These are phyloP conservation scores for Chlorophyllum brunneum DNA, from an alignment of 768 basidiomycete species.

Conservation along the genomic window DNA sequence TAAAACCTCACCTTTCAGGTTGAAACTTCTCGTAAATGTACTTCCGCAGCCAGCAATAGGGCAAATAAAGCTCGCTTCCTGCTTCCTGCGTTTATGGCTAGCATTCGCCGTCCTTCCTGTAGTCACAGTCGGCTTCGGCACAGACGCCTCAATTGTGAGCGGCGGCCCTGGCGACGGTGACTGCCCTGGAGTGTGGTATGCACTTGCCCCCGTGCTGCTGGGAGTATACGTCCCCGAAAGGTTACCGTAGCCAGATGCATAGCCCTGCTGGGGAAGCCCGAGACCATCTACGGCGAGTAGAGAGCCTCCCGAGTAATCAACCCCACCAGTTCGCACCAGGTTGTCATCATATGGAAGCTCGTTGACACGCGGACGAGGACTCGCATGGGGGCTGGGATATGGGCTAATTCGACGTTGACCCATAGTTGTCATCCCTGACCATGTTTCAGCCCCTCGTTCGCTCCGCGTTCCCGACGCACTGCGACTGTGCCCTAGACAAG, in stretches of 20 bases:
- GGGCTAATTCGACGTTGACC: slow-evolving; percentile 48
- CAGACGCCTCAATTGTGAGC: slow-evolving; percentile 10
- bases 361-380: slow-evolving; percentile 49
- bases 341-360: slow-evolving; percentile 38
- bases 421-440: slow-evolving; percentile 9
- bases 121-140: slow-evolving; percentile 80
- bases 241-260: slow-evolving; percentile 11
- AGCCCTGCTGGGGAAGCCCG: slow-evolving; percentile 3
- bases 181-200: slow-evolving; percentile 12
- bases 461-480: slow-evolving; percentile 38
- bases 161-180: slow-evolving; percentile 10
- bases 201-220: slow-evolving; percentile 7
- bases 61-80: slow-evolving; percentile 83
- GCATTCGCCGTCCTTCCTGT: slow-evolving; percentile 88
- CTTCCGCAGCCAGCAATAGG: slow-evolving; percentile 81
- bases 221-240: slow-evolving; percentile 15
- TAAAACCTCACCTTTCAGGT: slow-evolving; percentile 69
- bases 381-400: slow-evolving; percentile 67
- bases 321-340: slow-evolving; percentile 5
- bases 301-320: slow-evolving; percentile 9
- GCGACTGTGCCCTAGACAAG: slow-evolving; percentile 30
- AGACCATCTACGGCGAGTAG: slow-evolving; percentile 7
- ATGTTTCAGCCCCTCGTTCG: slow-evolving; percentile 35
- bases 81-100: slow-evolving; percentile 79
- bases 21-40: slow-evolving; percentile 91